Base-by-base conservation (phyloP, 140 eudicot genomes). In the Artemisia princeps region DNA sequence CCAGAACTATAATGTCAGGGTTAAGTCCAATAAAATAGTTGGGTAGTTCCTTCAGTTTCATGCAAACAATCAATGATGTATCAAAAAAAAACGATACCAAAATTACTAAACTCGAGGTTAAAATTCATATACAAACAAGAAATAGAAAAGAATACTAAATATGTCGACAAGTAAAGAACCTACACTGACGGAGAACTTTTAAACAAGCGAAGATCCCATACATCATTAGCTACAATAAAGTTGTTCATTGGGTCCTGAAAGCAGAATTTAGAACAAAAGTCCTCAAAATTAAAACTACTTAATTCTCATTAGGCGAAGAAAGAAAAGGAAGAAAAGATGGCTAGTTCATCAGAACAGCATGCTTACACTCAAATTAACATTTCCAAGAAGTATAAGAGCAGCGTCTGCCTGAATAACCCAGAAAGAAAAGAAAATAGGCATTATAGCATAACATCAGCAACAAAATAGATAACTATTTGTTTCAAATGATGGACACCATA, bases 151-250 rank as follows among this genome's bases (percentile, higher is more conserved):
- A 49, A 52, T 13, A 5, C 26, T 52, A 33, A 55, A 62, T 17
- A 51, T 55, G 60, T 48, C 14, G 30, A 61, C 60, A 67, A 14
- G 30, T 13, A 7, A 30, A 45, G 16, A 68, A 88, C 97, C 72
- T 84, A 92, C 98, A 77, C 57, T 6, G 95, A 88, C 73, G 98
- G 94, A 26, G 77, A 60, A 66, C 74, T 72, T 80, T 86, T 88
- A 50, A 94, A 86, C 53, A 87, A 63, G 55, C 81, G 94, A 52
- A 94, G 94, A 74, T 94, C 94, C 99, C 99, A 94, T 54, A 89
- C 66, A 69, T 94, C 99, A 57, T 66, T 78, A 49, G 99, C 67
- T 73, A 86, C 77, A 67, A 63, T 53, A 54, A 73, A 80, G 71
- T 77, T 67, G 86, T 84, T 81, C 74, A 64, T 42, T 28, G 74